Evolutionary conservation across 2,329 filamentous ascomycete genomes (phyloP).

Genomic region (Fusarium fracticaudum): DNA sequence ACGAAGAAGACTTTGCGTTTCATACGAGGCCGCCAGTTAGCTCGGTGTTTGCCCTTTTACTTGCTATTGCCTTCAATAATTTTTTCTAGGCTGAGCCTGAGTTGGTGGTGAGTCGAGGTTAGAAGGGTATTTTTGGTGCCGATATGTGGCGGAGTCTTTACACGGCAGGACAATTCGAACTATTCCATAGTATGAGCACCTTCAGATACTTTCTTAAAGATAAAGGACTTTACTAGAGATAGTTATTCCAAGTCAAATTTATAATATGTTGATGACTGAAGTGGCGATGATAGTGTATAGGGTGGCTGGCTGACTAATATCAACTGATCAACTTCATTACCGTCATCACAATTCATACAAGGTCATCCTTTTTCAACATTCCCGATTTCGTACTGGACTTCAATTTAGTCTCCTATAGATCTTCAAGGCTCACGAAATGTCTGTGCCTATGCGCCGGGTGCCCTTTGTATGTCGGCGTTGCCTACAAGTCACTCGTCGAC

Average conservation of each 20-base stretch:
- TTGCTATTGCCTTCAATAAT: constrained; percentile 14
- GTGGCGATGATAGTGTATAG: background rate
- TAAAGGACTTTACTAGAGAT: background rate
- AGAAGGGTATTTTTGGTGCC: constrained; percentile 22
- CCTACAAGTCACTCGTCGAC: constrained; percentile 19
- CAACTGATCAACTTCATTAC: constrained; percentile 5
- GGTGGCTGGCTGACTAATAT: constrained; percentile 31
- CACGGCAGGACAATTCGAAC: background rate
- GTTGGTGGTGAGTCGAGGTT: background rate
- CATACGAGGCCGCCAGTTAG: background rate
- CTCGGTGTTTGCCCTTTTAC: constrained; percentile 17
- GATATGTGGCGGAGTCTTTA: constrained; percentile 21
- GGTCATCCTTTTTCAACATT: background rate
- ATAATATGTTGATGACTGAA: background rate
- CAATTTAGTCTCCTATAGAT: no score
- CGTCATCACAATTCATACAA: constrained; percentile 14
- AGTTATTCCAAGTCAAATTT: background rate
- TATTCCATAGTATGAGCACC: constrained; percentile 6
- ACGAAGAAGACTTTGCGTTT: constrained; percentile 22
- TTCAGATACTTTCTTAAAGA: constrained; percentile 1
- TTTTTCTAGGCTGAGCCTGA: constrained; percentile 4
- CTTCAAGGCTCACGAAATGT: background rate
- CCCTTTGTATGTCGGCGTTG: constrained; percentile 35
- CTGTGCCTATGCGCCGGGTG: background rate
- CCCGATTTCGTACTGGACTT: background rate